Percentiles rank a stretch among this genome's conserved stretches.
These are phyloP conservation scores for Craspedostauros australis DNA, from an alignment of 108 stramenopile genomes.

Conservation along the genomic window DNA sequence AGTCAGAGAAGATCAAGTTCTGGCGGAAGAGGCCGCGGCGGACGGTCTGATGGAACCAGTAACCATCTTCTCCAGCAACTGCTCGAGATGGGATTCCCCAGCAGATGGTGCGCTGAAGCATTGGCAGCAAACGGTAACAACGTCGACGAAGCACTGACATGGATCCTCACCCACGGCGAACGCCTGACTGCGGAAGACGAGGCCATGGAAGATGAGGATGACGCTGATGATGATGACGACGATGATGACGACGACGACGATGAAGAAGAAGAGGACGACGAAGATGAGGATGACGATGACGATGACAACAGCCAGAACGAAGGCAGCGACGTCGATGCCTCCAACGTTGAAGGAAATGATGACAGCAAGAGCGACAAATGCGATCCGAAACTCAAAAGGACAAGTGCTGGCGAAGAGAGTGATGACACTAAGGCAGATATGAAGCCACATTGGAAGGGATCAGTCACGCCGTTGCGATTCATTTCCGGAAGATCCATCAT, in stretches of 20 bases:
- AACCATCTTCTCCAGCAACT: conserved; percentile 78
- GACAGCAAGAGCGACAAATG: neutral
- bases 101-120: conserved; percentile 89
- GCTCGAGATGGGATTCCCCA: conserved; percentile 96
- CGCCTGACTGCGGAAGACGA: conserved; percentile 70
- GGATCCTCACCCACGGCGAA: conserved; percentile 93
- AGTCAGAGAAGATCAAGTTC: conserved; percentile 26
- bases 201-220: conserved; percentile 61
- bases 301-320: neutral
- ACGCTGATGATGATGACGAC: conserved; percentile 46
- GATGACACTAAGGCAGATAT: neutral
- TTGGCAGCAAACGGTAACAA: conserved; percentile 86
- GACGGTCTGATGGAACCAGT: conserved; percentile 20
- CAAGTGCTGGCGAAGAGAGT: neutral
- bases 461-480: conserved; percentile 59
- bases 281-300: conserved; percentile 17
- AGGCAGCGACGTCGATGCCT: conserved; percentile 1
- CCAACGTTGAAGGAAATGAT: neutral
- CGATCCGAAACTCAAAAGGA: neutral
- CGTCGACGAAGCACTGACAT: conserved; percentile 93
- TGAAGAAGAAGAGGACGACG: conserved; percentile 23
- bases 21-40: conserved; percentile 36
- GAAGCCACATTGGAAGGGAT: conserved; percentile 50
- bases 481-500: conserved; percentile 71
- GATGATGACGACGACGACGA: conserved; percentile 52